phyloP scores from a whole-genome alignment of 169 alveolate genomes.

The Cryptosporidium andersoni region DNA sequence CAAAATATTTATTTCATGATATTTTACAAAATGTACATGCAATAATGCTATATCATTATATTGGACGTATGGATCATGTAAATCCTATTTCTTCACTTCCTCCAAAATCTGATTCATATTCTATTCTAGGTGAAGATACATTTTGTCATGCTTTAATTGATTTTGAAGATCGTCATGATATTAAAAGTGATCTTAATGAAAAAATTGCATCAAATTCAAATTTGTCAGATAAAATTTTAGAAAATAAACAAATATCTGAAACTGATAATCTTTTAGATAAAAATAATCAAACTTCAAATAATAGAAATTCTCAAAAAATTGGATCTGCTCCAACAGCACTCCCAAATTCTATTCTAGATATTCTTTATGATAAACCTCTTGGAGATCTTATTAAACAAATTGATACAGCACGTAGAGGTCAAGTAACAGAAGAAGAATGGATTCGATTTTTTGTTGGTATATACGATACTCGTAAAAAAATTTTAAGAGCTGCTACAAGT shows the following conservation, averaged over 20 bases:
- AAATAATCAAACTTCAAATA: background rate
- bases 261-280: background rate
- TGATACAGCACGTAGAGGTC: slow-evolving; percentile 64
- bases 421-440: slow-evolving; percentile 70
- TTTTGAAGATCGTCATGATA: slow-evolving; percentile 54
- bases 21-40: slow-evolving; percentile 54
- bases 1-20: slow-evolving; percentile 38
- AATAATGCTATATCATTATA: slow-evolving; percentile 66
- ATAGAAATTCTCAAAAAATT: background rate
- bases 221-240: background rate
- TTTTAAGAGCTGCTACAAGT: slow-evolving; percentile 64
- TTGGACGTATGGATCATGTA: slow-evolving; percentile 63
- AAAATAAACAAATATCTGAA: background rate
- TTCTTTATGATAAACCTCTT: slow-evolving; percentile 58
- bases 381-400: slow-evolving; percentile 64
- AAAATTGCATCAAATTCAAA: background rate
- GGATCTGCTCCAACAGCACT: slow-evolving; percentile 56
- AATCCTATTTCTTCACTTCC: slow-evolving; percentile 11
- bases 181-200: background rate
- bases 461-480: slow-evolving; percentile 63
- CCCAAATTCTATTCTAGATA: slow-evolving; percentile 65
- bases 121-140: slow-evolving; percentile 66
- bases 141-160: slow-evolving; percentile 68
- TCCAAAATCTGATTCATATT: slow-evolving; percentile 58
- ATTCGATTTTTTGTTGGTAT: slow-evolving; percentile 64